Percentiles rank a stretch among this genome's conserved stretches.
These are phyloP conservation scores for Jaenimonas drosophilae DNA, from an alignment of 208 protist genomes.

Conservation along the genomic window DNA sequence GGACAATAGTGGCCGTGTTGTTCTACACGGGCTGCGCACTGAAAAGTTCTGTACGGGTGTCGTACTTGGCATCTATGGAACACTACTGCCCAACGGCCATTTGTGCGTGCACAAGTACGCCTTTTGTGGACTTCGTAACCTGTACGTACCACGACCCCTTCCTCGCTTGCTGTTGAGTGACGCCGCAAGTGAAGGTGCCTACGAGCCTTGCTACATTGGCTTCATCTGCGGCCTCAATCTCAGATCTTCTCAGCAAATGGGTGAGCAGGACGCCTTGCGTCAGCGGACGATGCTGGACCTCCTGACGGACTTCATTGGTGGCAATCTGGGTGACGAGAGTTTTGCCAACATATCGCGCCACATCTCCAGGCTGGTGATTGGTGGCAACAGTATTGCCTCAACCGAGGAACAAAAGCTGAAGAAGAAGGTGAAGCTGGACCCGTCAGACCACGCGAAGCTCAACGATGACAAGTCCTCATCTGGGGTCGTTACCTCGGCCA, in stretches of 20 bases:
- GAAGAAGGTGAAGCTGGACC: slow-evolving; percentile 79
- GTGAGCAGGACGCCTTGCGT: slow-evolving; percentile 5
- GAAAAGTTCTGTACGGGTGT: slow-evolving; percentile 70
- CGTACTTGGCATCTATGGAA: slow-evolving; percentile 63
- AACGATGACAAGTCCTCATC: slow-evolving; percentile 30
- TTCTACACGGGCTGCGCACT: slow-evolving; percentile 37
- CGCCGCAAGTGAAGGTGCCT: neutral
- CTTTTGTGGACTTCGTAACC: slow-evolving; percentile 24
- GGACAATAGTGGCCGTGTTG: slow-evolving; percentile 71
- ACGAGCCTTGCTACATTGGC: slow-evolving; percentile 65
- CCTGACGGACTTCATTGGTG: slow-evolving; percentile 71
- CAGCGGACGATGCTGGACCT: slow-evolving; percentile 45
- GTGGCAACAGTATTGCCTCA: slow-evolving; percentile 79
- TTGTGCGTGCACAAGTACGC: slow-evolving; percentile 52
- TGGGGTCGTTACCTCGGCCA: slow-evolving; percentile 35
- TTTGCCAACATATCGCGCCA: slow-evolving; percentile 27
- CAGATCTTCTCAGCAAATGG: slow-evolving; percentile 10
- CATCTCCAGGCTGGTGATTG: slow-evolving; percentile 74
- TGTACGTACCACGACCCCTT: slow-evolving; percentile 41
- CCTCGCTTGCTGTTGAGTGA: neutral
- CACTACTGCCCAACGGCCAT: slow-evolving; percentile 43
- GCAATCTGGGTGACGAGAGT: slow-evolving; percentile 35
- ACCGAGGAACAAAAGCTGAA: slow-evolving; percentile 81
- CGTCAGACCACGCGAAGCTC: slow-evolving; percentile 65
- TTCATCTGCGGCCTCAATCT: slow-evolving; percentile 67